These are phyloP conservation scores for Acrocalymma vagum DNA, from an alignment of 2,329 filamentous ascomycete genomes.

Conservation along the genomic window DNA sequence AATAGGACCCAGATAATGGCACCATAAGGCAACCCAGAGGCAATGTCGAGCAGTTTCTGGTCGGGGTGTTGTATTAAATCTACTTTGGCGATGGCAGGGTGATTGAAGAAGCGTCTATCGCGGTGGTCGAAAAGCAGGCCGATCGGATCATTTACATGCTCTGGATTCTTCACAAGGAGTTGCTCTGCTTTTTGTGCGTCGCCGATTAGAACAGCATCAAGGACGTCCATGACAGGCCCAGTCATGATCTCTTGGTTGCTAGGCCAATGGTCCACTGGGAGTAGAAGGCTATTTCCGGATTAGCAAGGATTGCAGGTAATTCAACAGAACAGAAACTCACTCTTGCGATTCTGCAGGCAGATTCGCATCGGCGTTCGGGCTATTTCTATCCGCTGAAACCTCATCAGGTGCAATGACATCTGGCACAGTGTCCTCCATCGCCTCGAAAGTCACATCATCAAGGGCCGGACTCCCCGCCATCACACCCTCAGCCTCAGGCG, in stretches of 20 bases:
- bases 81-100: conserved; percentile 33
- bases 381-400: background rate
- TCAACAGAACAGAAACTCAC: too few relatives aligned
- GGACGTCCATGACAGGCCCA: conserved; percentile 35
- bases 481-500: too few relatives aligned
- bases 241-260: too few relatives aligned
- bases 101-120: conserved; percentile 31
- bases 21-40: conserved; percentile 37
- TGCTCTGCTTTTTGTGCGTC: conserved; percentile 34
- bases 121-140: conserved; percentile 37
- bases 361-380: background rate
- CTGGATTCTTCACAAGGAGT: conserved; percentile 30
- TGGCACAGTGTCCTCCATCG: conserved; percentile 5
- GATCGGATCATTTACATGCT: conserved; percentile 38
- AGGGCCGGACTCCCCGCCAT: background rate
- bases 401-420: background rate
- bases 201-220: conserved; percentile 32
- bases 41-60: conserved; percentile 43
- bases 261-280: conserved; percentile 10
- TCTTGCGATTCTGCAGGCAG: background rate
- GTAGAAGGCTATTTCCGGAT: conserved; percentile 4
- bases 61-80: conserved; percentile 38
- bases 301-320: background rate
- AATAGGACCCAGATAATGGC: conserved; percentile 36
- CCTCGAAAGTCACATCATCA: conserved; percentile 8